Evolutionary conservation across 805 yeast species (phyloP).

Genomic region (Debaryomyces hansenii): DNA sequence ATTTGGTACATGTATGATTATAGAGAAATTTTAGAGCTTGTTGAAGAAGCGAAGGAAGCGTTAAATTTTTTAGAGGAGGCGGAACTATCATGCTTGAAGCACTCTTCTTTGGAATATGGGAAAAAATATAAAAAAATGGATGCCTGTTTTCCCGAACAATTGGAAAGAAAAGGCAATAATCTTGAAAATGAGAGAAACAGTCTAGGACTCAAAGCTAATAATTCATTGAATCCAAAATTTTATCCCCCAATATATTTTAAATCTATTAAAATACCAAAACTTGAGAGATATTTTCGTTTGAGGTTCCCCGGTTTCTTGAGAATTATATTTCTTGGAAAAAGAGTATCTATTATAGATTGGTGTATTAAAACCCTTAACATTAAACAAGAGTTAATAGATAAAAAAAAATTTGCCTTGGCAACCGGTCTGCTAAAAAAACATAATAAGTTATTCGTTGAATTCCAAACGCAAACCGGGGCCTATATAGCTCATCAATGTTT

Average conservation of each 20-base stretch:
- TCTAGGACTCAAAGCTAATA: background rate
- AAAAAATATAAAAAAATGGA: background rate
- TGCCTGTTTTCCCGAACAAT: background rate
- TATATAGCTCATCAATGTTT: conserved; percentile 64
- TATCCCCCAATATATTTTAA: conserved; percentile 34
- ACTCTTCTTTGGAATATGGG: background rate
- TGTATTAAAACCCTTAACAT: conserved; percentile 19
- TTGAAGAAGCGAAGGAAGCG: conserved; percentile 23
- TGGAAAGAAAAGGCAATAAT: background rate
- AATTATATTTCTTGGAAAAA: conserved; percentile 18
- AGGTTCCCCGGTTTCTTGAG: conserved; percentile 32
- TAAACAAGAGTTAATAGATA: conserved; percentile 16
- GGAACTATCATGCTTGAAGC: conserved; percentile 20
- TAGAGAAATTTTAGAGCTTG: conserved; percentile 15
- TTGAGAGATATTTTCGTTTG: conserved; percentile 18
- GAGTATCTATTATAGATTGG: conserved; percentile 26
- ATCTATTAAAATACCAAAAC: conserved; percentile 17
- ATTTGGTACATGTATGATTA: conserved; percentile 58
- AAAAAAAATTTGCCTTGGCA: conserved; percentile 14
- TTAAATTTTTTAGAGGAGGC: conserved; percentile 28
- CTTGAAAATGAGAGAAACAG: background rate
- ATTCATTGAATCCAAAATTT: conserved; percentile 13
- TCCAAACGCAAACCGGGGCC: conserved; percentile 56
- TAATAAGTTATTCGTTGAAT: conserved; percentile 61
- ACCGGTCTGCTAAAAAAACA: conserved; percentile 20